Evolutionary conservation across 1,284 basidiomycete genomes (phyloP).

Genomic region (Pseudozyma tsukubaensis): DNA sequence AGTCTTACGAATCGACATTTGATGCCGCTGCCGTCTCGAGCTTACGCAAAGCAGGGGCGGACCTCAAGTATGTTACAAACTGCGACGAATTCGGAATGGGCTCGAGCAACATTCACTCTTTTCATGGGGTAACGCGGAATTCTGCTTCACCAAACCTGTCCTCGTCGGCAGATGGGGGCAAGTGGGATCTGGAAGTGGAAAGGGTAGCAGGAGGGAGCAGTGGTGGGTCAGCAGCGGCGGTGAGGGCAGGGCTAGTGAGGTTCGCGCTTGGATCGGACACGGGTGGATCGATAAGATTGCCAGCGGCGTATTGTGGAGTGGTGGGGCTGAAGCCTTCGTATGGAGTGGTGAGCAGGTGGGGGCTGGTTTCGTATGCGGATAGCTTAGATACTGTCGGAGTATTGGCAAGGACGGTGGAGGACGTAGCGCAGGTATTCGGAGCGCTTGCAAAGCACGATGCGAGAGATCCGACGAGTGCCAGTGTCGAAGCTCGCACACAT

Average conservation of each 20-base stretch:
- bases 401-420: conserved; percentile 74
- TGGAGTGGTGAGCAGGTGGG: conserved; percentile 88
- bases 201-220: conserved; percentile 74
- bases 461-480: conserved; percentile 82
- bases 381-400: conserved; percentile 94
- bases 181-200: conserved; percentile 68
- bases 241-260: conserved; percentile 52
- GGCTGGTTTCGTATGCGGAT: conserved; percentile 91
- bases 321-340: conserved; percentile 95
- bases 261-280: conserved; percentile 90
- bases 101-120: conserved; percentile 57
- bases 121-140: conserved; percentile 59
- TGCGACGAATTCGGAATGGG: conserved; percentile 99
- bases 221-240: conserved; percentile 66
- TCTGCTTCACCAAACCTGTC: conserved; percentile 25
- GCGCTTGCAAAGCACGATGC: conserved; percentile 77
- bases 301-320: conserved; percentile 92
- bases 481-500: conserved; percentile 22
- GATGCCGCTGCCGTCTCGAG: conserved; percentile 85
- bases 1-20: conserved; percentile 79
- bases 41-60: conserved; percentile 77
- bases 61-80: conserved; percentile 87
- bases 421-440: conserved; percentile 76
- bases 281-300: conserved; percentile 90
- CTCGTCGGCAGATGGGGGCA: background rate